A percentile compares a stretch with the other conserved stretches of the same genome.
Evolutionary conservation across 23 red algal species (phyloP).

Genomic region (Gracilariopsis chorda): DNA sequence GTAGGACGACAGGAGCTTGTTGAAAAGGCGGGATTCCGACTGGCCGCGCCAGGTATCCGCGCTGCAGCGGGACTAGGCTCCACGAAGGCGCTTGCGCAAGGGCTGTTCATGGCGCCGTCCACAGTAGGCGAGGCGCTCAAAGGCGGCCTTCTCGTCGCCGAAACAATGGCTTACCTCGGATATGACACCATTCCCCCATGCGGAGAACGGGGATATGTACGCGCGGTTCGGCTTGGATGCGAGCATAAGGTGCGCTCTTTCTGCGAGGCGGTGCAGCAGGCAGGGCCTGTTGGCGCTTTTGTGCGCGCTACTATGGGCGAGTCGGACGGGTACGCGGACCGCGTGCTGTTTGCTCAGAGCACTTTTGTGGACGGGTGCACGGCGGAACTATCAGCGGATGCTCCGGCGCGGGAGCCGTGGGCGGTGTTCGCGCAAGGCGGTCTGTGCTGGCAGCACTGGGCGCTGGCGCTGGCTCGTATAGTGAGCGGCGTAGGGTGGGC

Average conservation of each 20-base stretch:
- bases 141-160: conserved; percentile 51
- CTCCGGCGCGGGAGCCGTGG: conserved; percentile 71
- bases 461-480: conserved; percentile 57
- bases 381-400: conserved; percentile 83
- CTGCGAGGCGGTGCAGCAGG: conserved; percentile 58
- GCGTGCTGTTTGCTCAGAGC: conserved; percentile 82
- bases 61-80: conserved; percentile 70
- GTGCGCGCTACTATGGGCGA: conserved; percentile 55
- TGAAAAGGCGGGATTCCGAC: conserved; percentile 23
- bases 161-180: conserved; percentile 57
- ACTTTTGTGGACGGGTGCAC: conserved; percentile 92
- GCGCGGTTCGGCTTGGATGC: conserved; percentile 51
- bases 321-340: conserved; percentile 72
- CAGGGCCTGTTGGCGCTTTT: conserved; percentile 57
- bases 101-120: conserved; percentile 67
- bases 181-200: conserved; percentile 39
- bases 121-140: conserved; percentile 85
- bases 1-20: conserved; percentile 43
- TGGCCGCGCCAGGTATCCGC: conserved; percentile 67
- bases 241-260: conserved; percentile 20
- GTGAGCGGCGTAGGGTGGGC: conserved; percentile 1
- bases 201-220: conserved; percentile 34
- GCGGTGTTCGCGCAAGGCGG: conserved; percentile 84
- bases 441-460: conserved; percentile 83
- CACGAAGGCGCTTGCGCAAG: conserved; percentile 43